phyloP scores from a whole-genome alignment of 805 yeast species.

The Wickerhamiella kazuoi region DNA sequence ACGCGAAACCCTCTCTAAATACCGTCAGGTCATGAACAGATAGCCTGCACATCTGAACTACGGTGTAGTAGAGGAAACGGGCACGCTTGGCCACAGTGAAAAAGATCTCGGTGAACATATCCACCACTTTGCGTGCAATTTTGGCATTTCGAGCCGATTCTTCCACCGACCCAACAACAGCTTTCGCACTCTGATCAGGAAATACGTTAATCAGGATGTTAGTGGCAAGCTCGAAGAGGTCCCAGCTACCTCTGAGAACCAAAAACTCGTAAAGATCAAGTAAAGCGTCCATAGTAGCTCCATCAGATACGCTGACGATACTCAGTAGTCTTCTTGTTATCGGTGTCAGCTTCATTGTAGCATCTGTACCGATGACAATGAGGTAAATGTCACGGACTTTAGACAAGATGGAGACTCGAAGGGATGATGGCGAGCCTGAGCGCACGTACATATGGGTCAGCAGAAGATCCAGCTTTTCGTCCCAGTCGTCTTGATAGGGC shows the following conservation, averaged over 20 bases:
- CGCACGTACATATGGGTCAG: constrained; percentile 29
- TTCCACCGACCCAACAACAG: background rate
- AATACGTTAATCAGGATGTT: constrained; percentile 2
- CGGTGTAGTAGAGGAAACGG: background rate
- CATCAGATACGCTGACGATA: constrained; percentile 5
- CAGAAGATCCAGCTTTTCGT: constrained; percentile 27
- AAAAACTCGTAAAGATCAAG: constrained; percentile 7
- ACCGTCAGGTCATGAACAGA: constrained; percentile 7
- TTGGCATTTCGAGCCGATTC: constrained; percentile 4
- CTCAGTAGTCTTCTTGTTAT: constrained; percentile 8
- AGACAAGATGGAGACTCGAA: constrained; percentile 21
- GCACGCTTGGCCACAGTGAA: constrained; percentile 1
- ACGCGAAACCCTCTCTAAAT: constrained; percentile 11
- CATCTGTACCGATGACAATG: constrained; percentile 11
- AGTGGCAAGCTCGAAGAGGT: constrained; percentile 4
- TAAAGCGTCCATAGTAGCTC: constrained; percentile 3
- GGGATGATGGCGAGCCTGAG: constrained; percentile 7
- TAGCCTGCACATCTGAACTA: constrained; percentile 4
- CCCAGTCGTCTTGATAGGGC: constrained; percentile 36
- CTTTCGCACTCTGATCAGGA: constrained; percentile 3
- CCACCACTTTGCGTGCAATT: constrained; percentile 1
- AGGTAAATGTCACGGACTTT: constrained; percentile 16
- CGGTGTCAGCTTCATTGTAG: constrained; percentile 6
- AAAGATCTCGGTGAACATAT: constrained; percentile 2
- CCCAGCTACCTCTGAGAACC: constrained; percentile 5